Base-by-base conservation (phyloP, 1,284 basidiomycete genomes). In the Pascua guehoae region DNA sequence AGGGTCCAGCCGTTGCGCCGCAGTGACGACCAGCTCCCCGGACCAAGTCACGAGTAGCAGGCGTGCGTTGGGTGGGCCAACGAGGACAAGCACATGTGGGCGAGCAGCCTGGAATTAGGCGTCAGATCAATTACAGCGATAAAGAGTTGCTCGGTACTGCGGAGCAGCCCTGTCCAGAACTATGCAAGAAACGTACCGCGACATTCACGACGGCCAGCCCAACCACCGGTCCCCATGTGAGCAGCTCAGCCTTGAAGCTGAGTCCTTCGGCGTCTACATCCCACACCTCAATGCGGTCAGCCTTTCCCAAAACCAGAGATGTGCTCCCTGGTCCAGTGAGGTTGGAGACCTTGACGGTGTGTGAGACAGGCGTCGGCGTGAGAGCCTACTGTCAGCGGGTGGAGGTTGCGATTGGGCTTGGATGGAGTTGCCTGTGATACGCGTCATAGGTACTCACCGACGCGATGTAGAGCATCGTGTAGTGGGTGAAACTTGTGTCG, bases 141-240 rank as follows among this genome's bases (percentile, higher is more conserved):
- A 14, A 32, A 32, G 24, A 32, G 24, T 7, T 7, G 38, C 8
- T 15, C n/a, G 2, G 5, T 14, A 40, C 32, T n/a, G 10, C 10
- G 14, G 16, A 32, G 17, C 41, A 16, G 14, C 4, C 3, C 5
- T 9, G 38, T 18, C 12, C 15, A 32, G 24, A 7, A 32, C 24
- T 32, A 32, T 12, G 5, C 24, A 46, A 46, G 51, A 5, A 42
- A 65, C 72, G 60, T 44, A 73, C 71, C 43, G 68, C 60, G 17
- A 69, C 47, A 14, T 57, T 49, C 16, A 72, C 68, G 46, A 61
- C 62, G 1, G 71, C 72, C 14, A 78, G 61, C 1, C 70, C 70
- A 1, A 73, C 68, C 12, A 77, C 55, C 17, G 62, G 71, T 4
- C 77, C 77, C 76, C 76, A 79, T 5, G 76, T 54, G 17, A 66